Conservation (phyloP, 345 rosid genomes). For the Draba incana region DNA sequence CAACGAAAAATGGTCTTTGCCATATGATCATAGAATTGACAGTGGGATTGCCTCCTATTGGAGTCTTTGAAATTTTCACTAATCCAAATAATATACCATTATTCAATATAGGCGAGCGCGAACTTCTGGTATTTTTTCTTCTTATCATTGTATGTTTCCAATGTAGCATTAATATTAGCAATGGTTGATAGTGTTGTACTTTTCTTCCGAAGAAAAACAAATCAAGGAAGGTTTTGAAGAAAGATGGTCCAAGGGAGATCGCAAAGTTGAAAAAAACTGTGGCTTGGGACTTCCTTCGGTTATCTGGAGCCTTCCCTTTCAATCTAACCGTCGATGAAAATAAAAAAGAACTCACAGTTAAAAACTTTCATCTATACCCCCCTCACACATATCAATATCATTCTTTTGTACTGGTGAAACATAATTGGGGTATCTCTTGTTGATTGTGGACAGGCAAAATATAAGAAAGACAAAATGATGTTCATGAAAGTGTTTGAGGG, state of each 20-base stretch:
- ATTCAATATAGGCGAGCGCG: conserved; percentile 61
- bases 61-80: conserved; percentile 53
- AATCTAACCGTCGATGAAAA: neutral
- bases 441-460: conserved; percentile 55
- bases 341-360: neutral
- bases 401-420: neutral
- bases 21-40: conserved; percentile 5
- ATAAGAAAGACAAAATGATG: conserved; percentile 60
- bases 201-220: conserved; percentile 2
- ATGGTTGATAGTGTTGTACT: neutral
- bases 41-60: conserved; percentile 52
- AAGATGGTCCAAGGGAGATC: neutral
- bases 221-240: conserved; percentile 16
- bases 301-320: conserved; percentile 4
- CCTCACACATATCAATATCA: neutral
- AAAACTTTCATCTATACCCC: neutral
- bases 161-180: neutral
- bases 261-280: conserved; percentile 3
- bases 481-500: conserved; percentile 78
- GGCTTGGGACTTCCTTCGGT: conserved; percentile 18
- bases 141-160: neutral
- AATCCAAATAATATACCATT: conserved; percentile 59
- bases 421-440: neutral
- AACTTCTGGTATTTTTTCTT: neutral
- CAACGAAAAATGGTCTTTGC: conserved; percentile 46